A percentile compares a stretch with the other conserved stretches of the same genome.
These are phyloP conservation scores for Phaeodactylum tricornutum DNA, from an alignment of 108 stramenopile genomes.

Conservation along the genomic window DNA sequence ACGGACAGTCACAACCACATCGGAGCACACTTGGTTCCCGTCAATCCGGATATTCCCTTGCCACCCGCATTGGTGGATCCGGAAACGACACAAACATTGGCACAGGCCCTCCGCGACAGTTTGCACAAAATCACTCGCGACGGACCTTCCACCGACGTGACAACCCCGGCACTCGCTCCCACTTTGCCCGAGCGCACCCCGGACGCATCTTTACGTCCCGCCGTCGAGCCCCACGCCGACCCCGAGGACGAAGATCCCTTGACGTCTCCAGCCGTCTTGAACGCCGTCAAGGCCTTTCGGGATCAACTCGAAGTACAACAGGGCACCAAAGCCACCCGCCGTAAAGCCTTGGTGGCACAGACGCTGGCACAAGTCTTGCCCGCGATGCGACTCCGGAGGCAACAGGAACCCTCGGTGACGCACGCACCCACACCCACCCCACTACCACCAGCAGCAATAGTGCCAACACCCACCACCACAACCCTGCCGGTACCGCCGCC, in stretches of 20 bases:
- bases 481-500: slow-evolving; percentile 17
- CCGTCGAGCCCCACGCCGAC: slow-evolving; percentile 41
- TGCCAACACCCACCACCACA: slow-evolving; percentile 2
- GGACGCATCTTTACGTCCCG: slow-evolving; percentile 10
- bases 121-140: not conserved
- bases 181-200: slow-evolving; percentile 1
- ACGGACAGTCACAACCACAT: not conserved
- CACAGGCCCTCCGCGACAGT: slow-evolving; percentile 4
- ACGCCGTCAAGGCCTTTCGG: slow-evolving; percentile 69
- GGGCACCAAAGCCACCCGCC: slow-evolving; percentile 33
- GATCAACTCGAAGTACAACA: slow-evolving; percentile 38
- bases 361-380: slow-evolving; percentile 38
- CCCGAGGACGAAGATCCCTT: slow-evolving; percentile 78
- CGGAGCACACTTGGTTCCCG: slow-evolving; percentile 33
- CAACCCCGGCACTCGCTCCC: not conserved
- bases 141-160: not conserved
- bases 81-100: slow-evolving; percentile 10
- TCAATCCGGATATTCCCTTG: slow-evolving; percentile 27
- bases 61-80: slow-evolving; percentile 28
- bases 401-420: slow-evolving; percentile 18
- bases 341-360: slow-evolving; percentile 41
- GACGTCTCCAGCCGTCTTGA: slow-evolving; percentile 65
- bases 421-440: slow-evolving; percentile 4
- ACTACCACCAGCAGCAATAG: slow-evolving; percentile 9
- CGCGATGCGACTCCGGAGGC: slow-evolving; percentile 18